Percentiles rank a stretch among this genome's conserved stretches.
Conservation (phyloP, 1,139 yeast species). For the Candida tunisiensis region DNA sequence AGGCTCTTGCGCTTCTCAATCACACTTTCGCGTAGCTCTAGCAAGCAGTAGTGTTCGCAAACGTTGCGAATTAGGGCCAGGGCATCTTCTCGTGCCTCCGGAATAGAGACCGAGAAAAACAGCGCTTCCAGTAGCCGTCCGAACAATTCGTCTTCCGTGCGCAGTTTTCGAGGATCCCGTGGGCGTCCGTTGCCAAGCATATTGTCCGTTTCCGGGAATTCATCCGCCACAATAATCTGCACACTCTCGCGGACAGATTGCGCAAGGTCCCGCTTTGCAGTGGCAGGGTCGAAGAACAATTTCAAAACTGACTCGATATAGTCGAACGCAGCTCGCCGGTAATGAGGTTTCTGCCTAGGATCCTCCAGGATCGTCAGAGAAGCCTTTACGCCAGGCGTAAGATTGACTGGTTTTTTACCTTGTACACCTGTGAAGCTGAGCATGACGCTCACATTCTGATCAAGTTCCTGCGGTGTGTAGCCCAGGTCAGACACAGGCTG, state of each 20-base stretch:
- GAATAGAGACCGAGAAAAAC: slow-evolving; percentile 56
- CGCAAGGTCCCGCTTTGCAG: slow-evolving; percentile 41
- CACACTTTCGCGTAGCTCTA: slow-evolving; percentile 61
- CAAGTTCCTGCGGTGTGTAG: slow-evolving; percentile 35
- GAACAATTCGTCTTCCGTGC: slow-evolving; percentile 30
- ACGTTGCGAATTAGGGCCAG: slow-evolving; percentile 41
- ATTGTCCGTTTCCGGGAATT: slow-evolving; percentile 20
- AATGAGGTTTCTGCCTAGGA: slow-evolving; percentile 44
- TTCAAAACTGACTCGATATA: slow-evolving; percentile 52
- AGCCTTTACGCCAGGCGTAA: slow-evolving; percentile 69
- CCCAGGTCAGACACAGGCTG: slow-evolving; percentile 50
- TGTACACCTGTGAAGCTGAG: slow-evolving; percentile 58
- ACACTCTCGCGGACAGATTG: slow-evolving; percentile 28
- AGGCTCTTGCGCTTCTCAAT: slow-evolving; percentile 54
- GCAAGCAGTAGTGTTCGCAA: slow-evolving; percentile 62
- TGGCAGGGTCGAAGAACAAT: slow-evolving; percentile 49
- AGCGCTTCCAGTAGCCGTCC: slow-evolving; percentile 45
- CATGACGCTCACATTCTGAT: slow-evolving; percentile 53
- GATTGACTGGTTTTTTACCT: slow-evolving; percentile 45
- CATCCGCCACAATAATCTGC: slow-evolving; percentile 32
- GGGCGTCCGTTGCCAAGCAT: slow-evolving; percentile 6
- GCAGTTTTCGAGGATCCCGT: slow-evolving; percentile 5
- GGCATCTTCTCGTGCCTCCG: slow-evolving; percentile 57
- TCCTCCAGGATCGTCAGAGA: slow-evolving; percentile 55
- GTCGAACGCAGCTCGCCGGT: slow-evolving; percentile 61